phyloP scores from a whole-genome alignment of 805 yeast genomes.

The Diddensiella santjacobensis region DNA sequence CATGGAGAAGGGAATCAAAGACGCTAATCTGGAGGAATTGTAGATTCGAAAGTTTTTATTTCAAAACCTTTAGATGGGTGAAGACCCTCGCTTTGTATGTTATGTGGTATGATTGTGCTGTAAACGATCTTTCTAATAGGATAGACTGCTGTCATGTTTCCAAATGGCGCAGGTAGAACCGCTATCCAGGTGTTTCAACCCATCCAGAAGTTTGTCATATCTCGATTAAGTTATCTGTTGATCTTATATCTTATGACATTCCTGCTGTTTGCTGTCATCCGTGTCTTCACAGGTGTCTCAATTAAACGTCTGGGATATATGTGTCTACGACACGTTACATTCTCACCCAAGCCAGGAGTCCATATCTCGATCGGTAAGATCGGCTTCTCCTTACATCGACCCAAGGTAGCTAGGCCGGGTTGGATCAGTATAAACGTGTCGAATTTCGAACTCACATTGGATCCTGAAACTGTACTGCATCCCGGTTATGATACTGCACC shows the following conservation, averaged over 20 bases:
- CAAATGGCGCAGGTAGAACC: not conserved
- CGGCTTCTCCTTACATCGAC: slow-evolving; percentile 37
- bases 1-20: too few species aligned
- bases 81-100: slow-evolving; percentile 3
- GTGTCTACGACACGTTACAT: slow-evolving; percentile 35
- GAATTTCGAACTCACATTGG: slow-evolving; percentile 32
- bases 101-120: not conserved
- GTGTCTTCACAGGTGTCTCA: slow-evolving; percentile 39
- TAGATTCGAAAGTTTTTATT: too few species aligned
- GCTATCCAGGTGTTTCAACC: slow-evolving; percentile 1
- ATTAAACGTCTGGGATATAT: slow-evolving; percentile 41
- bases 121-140: not conserved
- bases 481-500: slow-evolving; percentile 12
- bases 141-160: not conserved
- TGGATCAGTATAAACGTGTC: slow-evolving; percentile 34
- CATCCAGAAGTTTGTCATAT: slow-evolving; percentile 17
- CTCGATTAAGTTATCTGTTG: slow-evolving; percentile 19
- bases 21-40: too few species aligned
- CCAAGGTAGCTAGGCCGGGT: slow-evolving; percentile 40
- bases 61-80: not conserved
- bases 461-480: slow-evolving; percentile 22
- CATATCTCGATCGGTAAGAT: slow-evolving; percentile 34
- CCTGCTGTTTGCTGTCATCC: slow-evolving; percentile 36
- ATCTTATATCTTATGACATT: slow-evolving; percentile 33
- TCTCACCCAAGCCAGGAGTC: slow-evolving; percentile 34